Evolutionary conservation across 2,329 filamentous ascomycete genomes (phyloP).

Genomic region (Talaromyces pinophilus): DNA sequence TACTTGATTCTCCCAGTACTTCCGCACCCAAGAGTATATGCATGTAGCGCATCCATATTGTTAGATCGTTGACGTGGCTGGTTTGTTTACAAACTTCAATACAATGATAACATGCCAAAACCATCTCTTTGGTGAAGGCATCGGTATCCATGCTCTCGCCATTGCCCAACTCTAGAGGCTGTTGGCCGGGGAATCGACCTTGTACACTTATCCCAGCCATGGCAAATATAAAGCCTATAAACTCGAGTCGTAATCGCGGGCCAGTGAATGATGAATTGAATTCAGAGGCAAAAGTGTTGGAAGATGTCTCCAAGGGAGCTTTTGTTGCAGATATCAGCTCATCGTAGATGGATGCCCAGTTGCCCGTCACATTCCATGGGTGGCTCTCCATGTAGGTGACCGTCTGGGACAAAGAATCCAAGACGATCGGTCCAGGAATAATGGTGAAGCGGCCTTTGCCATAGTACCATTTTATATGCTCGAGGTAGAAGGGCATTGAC

Average conservation of each 20-base stretch:
- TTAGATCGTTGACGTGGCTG: constrained; percentile 20
- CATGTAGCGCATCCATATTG: constrained; percentile 27
- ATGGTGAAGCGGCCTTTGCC: background rate
- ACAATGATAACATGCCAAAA: constrained; percentile 24
- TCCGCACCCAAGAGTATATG: constrained; percentile 26
- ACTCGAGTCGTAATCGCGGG: constrained; percentile 26
- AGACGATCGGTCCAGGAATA: background rate
- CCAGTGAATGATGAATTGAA: background rate
- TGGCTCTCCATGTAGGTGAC: background rate
- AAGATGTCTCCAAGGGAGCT: background rate
- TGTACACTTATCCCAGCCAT: constrained; percentile 25
- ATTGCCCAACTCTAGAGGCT: constrained; percentile 4
- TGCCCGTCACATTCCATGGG: background rate
- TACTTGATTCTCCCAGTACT: constrained; percentile 21
- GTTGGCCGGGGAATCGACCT: background rate
- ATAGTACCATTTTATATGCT: constrained; percentile 3
- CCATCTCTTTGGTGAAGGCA: constrained; percentile 26
- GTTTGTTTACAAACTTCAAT: constrained; percentile 21
- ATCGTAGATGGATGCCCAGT: background rate
- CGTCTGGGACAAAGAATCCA: background rate
- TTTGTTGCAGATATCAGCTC: background rate
- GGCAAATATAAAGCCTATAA: constrained; percentile 27
- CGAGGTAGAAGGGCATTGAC: constrained; percentile 4
- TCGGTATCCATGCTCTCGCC: constrained; percentile 18
- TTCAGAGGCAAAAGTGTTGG: background rate